Evolutionary conservation across 1,284 basidiomycete genomes (phyloP), one percentile per base, ranked within the genome.

Genomic region (Microbotryomycetes sp.): DNA sequence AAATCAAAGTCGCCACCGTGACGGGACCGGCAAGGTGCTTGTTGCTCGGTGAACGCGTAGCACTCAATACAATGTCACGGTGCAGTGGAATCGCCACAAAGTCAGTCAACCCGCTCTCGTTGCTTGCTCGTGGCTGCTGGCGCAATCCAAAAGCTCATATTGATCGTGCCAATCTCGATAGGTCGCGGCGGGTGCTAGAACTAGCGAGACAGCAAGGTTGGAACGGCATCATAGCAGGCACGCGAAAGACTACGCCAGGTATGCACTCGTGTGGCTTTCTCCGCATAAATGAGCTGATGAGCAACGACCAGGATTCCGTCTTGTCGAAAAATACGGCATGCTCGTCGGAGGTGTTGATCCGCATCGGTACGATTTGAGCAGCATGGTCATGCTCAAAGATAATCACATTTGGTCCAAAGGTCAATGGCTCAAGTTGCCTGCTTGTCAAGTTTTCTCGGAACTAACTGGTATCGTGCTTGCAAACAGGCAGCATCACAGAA

Each of bases 371-470:
- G 93, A 97, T 76, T 81, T 98, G 31, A 92, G 89, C 45, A 91
- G 88, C 74, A 98, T 98, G 94, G 94, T 99, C 73, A 98, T 98
- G 94, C 84, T 99, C 72, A 98, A 98, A 78, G 94, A 98, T 74
- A 98, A 98, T 75, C 96, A 98, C 74, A 91, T 98, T 73, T 97
- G 92, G 93, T 93, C 91, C 6, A 89, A 87, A 28, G 91, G 91
- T 85, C 70, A 68, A 79, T 72, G 15, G n/a, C 5, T 56, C 27
- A 45, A 5, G 31, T 35, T 50, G 18, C 21, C 49, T 41, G 35
- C 11, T 18, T 11, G 11, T 11, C 35, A 9, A 41, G 11, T 41
- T 18, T 48, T n/a, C 45, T 16, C 21, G 18, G 11, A 41, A 9
- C 45, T 27, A 41, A 41, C 35, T 18, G 35, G 11, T 18, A n/a